Conservation (phyloP, 2,329 filamentous ascomycete genomes). For the Metarhizium humberi region DNA sequence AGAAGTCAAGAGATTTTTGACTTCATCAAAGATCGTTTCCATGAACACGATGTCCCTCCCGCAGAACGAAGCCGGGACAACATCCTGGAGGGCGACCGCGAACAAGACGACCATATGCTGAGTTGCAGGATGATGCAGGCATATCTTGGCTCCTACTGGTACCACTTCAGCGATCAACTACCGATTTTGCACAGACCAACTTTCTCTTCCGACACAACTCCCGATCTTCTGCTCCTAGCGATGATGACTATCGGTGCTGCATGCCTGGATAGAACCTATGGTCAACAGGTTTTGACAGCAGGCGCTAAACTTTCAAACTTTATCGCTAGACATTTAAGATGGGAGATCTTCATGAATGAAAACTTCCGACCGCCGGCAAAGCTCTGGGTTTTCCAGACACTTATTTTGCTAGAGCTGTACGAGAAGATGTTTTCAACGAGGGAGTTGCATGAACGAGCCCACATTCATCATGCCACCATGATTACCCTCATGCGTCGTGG, state of each 20-base stretch:
- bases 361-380: constrained; percentile 89
- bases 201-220: constrained; percentile 79
- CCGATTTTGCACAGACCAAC: constrained; percentile 93
- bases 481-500: constrained; percentile 92
- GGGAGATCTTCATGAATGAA: constrained; percentile 88
- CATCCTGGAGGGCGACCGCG: constrained; percentile 70
- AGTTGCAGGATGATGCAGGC: constrained; percentile 93
- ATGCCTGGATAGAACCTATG: constrained; percentile 76
- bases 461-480: constrained; percentile 94
- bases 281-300: constrained; percentile 60
- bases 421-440: constrained; percentile 98
- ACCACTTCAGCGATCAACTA: constrained; percentile 86
- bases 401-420: constrained; percentile 82
- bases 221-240: constrained; percentile 72
- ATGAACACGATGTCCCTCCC: constrained; percentile 67
- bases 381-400: constrained; percentile 89
- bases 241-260: constrained; percentile 91
- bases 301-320: constrained; percentile 85
- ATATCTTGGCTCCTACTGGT: constrained; percentile 90
- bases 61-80: constrained; percentile 66
- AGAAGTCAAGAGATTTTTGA: constrained; percentile 79
- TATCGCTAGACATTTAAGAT: constrained; percentile 84
- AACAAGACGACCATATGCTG: constrained; percentile 55
- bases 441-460: constrained; percentile 83
- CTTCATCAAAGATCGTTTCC: constrained; percentile 71